Evolutionary conservation across 1,139 yeast species (phyloP), one percentile per base, ranked within the genome.

Genomic region (Candida sp.): DNA sequence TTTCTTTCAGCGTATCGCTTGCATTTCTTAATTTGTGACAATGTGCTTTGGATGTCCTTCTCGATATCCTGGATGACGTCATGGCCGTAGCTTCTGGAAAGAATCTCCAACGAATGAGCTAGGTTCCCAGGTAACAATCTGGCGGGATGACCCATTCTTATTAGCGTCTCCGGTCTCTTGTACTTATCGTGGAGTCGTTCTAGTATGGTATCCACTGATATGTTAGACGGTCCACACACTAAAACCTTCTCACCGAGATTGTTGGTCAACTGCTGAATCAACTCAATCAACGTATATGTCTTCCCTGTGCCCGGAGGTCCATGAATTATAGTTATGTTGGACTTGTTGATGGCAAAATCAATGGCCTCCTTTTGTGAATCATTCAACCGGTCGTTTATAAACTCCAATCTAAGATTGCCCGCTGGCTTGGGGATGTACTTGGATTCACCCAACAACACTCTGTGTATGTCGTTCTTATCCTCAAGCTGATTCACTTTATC

Each of bases 141-240:
- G 0, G 98, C 97, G 0, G 98, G 98, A 65, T 94, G 98, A 0
- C 99, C 99, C 40, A 94, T 80, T 63, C 99, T 77, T 5, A 94
- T 75, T 28, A 94, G 69, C 31, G 54, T 51, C 27, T 54, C 52
- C 32, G 56, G 57, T 32, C 54, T 53, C 43, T 56, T 61, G 43
- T 60, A 58, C 52, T 58, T 67, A 48, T 59, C 61, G n/a, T 85
- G 78, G 27, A 93, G 68, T 54, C 98, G 74, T 64, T 93, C 98
- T 47, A 92, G 69, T 31, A 94, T 89, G 0, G 96, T 94, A 67
- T 94, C 98, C 0, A 92, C 97, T 0, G 98, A 86, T n/a, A 92
- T 87, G 64, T 94, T 94, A 0, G 98, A 93, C 0, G 98, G 97
- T 0, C 98, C 98, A 70, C 98, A 93, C 0, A 94, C 96, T 40